Percentiles rank a stretch among this genome's conserved stretches.
Conservation (phyloP, 495 filamentous ascomycete genomes). For the Trichoderma gamsii region DNA sequence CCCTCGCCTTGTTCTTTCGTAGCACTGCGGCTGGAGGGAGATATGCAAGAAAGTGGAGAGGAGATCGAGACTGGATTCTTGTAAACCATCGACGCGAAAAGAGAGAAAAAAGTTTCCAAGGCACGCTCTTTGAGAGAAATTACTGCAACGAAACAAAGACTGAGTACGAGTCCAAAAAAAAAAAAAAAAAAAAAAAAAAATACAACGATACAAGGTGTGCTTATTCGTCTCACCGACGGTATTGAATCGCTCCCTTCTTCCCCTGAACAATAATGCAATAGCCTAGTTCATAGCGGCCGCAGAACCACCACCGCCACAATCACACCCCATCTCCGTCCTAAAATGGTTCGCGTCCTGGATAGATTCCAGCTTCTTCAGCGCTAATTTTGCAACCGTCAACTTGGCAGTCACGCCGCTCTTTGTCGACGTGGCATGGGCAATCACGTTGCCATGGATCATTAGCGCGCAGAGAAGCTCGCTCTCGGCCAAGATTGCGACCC, state of each 20-base stretch:
- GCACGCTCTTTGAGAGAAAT: neutral
- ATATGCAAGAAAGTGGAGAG: neutral
- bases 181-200: no score
- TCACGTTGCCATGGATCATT: conserved; percentile 64
- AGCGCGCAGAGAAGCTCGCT: conserved; percentile 61
- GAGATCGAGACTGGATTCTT: neutral
- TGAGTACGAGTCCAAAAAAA: neutral
- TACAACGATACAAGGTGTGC: no score
- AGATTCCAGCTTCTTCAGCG: conserved; percentile 49
- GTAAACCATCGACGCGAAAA: neutral
- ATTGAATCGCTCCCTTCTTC: neutral
- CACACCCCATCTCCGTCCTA: conserved; percentile 52
- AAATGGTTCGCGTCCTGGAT: conserved; percentile 55
- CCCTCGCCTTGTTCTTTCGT: neutral
- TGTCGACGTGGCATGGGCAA: conserved; percentile 55
- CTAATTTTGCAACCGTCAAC: conserved; percentile 62
- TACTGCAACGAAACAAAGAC: neutral
- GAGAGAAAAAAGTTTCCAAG: neutral
- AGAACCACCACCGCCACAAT: conserved; percentile 37
- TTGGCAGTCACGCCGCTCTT: conserved; percentile 64
- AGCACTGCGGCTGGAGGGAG: no score
- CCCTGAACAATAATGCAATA: neutral
- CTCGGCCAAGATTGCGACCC: conserved; percentile 35
- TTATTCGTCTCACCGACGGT: neutral
- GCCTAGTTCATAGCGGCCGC: neutral